Evolutionary conservation across 164 flowering plant species (phyloP), one percentile per base, ranked within the genome.

Genomic region (Annona squamosa): DNA sequence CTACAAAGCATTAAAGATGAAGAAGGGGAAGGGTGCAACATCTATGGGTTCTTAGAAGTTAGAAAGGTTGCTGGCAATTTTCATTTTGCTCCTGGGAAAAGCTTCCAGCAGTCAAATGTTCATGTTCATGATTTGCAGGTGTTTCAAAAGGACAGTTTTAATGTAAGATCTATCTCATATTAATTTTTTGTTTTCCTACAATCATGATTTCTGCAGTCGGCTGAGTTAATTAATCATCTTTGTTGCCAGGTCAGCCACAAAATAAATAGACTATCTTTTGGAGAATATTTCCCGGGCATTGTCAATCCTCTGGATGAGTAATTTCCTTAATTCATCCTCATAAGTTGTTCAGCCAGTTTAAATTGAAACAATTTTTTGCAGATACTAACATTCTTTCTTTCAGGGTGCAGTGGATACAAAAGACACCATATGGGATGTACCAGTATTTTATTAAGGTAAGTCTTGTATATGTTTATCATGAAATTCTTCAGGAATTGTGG

Each of bases 21-120:
- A 80, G 89, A 83, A 7, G 96, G 96, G 69, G 96, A 90, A 88
- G 96, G 96, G 71, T 90, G 96, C 83, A 89, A 87, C 75, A 82
- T 90, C n/a, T 71, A 86, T 76, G 96, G 96, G 73, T 81, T 86
- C 67, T 73, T 90, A 75, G 91, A 89, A 82, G 90, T 90, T 48
- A 90, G 87, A 70, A 90, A 85, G 79, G 91, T 90, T 42, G 95
- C 93, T 72, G 95, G 95, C 62, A 87, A 80, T 74, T 86, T 90
- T 70, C 92, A 90, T 77, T 90, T 90, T 84, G 81, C 83, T 42
- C 84, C 89, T 75, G 93, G 93, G 74, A 89, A 89, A 80, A 85
- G 89, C 80, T 87, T 90, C 78, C 90, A 84, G 63, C 90, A 82
- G 56, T 77, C 92, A 71, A 80, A 75, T 78, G 2, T 89, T 66